Percentiles rank a stretch among this genome's conserved stretches.
phyloP scores from a whole-genome alignment of 2,329 filamentous ascomycete species.

The Fusarium illudens region DNA sequence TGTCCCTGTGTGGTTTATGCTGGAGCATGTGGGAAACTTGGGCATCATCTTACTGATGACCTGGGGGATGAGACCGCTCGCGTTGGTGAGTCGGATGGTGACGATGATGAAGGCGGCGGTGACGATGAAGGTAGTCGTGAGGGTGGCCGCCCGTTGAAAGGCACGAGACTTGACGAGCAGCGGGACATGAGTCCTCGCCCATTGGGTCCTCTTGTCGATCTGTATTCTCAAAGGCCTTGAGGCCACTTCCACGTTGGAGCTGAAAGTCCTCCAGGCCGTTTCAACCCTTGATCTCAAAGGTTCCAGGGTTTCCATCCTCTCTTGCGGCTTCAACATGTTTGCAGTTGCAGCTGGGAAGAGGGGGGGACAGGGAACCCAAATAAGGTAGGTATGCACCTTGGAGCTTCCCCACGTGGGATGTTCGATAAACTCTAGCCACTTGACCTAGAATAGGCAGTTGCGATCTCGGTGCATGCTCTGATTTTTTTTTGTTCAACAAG shows the following conservation, averaged over 20 bases:
- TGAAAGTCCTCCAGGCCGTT: not conserved
- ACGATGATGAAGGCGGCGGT: constrained; percentile 22
- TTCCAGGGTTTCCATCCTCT: constrained; percentile 2
- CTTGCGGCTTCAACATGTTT: constrained; percentile 24
- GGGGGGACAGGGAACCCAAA: not conserved
- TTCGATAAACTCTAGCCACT: not conserved
- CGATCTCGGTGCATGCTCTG: not conserved
- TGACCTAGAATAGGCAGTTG: not conserved
- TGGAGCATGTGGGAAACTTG: constrained; percentile 29
- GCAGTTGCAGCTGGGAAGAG: constrained; percentile 2
- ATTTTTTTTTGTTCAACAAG: not conserved
- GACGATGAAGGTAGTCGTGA: constrained; percentile 17
- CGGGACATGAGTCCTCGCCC: not conserved
- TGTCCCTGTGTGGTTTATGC: constrained; percentile 22
- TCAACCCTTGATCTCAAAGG: not conserved
- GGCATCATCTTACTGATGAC: constrained; percentile 25
- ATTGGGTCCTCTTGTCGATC: not conserved
- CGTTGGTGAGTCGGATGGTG: constrained; percentile 29
- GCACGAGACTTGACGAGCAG: constrained; percentile 28
- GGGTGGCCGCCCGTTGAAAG: constrained; percentile 24
- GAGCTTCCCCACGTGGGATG: not conserved
- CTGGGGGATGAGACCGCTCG: constrained; percentile 26
- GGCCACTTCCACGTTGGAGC: not conserved
- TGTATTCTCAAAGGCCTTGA: constrained; percentile 4
- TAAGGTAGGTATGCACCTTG: not conserved